Evolutionary conservation across 1,139 yeast species (phyloP), one percentile per base, ranked within the genome.

Genomic region (Candida dubliniensis): DNA sequence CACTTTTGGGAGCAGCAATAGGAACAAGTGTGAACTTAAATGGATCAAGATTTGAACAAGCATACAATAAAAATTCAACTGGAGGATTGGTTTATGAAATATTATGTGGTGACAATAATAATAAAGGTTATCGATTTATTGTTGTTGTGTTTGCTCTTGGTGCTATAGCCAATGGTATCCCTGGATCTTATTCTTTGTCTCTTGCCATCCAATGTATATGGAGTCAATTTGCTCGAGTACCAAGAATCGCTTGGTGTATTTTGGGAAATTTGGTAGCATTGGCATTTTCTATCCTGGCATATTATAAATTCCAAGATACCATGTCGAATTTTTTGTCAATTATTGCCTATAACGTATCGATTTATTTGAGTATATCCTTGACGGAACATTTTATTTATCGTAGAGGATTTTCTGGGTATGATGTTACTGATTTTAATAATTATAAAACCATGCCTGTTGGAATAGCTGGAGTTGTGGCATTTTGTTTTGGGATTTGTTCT

Each of bases 241-340:
- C 70, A 13, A 53, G 70, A 45, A 51, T 63, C 38, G 59, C 59
- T 11, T 65, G 69, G 68, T 64, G 67, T 50, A 38, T 63, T 9
- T 37, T 57, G 24, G 69, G 69, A 2, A 63, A 63, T 43, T 56
- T 58, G 40, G 55, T 62, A 5, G 57, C 68, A 1, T 53, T 65
- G 37, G 69, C 58, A 3, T 55, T 65, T 35, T 54, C 65, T 13
- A 65, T 65, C 35, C 69, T 69, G 6, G 69, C 68, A 3, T 64
- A 63, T 47, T 64, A 65, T 47, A 57, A 56, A 13, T 65, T 65
- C 46, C 59, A 51, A 24, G 57, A 49, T 9, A 55, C 66, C 15
- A 63, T 65, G 65, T 51, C 60, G 8, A 61, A 64, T 47, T 65
- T 65, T 48, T 52, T 64, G 50, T 59, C 64, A 15, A 63, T 65